Base-by-base conservation (phyloP, 2,329 filamentous ascomycete species). In the Ophiocordyceps camponoti-floridani region DNA sequence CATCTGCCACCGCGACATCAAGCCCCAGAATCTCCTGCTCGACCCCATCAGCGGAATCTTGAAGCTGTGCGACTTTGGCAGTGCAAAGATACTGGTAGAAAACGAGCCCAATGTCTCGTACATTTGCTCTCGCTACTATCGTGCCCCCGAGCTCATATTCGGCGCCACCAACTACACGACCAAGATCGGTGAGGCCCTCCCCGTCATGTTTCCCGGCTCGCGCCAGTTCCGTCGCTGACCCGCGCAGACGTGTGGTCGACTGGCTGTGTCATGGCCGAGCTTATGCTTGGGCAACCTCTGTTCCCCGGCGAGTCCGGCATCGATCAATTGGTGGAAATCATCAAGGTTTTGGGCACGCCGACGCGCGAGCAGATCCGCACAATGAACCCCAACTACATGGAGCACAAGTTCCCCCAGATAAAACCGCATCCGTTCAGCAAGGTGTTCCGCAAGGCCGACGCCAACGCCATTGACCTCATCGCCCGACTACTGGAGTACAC, bases 351-450 rank as follows among this genome's bases (percentile, higher is more conserved):
- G 48, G 91, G 91, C 48, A 98, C 91, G 16, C 91, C 91, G 16
- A 96, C 91, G 33, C 77, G 91, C 51, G 91, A 98, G 63, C 91
- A 98, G 65, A 98, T 98, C 58, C 84, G 91, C 54, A 98, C 91
- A 52, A 98, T 98, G 91, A 98, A 98, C 66, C 91, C 91, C 47
- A 98, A 98, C 66, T 98, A 98, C 67, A 98, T 98, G 91, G 91
- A 98, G 69, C 91, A 98, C 70, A 96, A 96, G 70, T 98, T 98
- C 66, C 91, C 91, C 42, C 91, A 98, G 65, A 98, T 98, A 70
- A 98, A 98, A 72, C 91, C 91, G 47, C 91, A 98, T 59, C 91
- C 91, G 27, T 98, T 98, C 73, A 93, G 84, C 69, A 96, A 96
- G 76, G 91, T 98, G 46, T 96, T 98, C 76, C 82, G 91, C 54